Evolutionary conservation across 306 rosid species (phyloP).

Genomic region (Erythrophleum fordii): DNA sequence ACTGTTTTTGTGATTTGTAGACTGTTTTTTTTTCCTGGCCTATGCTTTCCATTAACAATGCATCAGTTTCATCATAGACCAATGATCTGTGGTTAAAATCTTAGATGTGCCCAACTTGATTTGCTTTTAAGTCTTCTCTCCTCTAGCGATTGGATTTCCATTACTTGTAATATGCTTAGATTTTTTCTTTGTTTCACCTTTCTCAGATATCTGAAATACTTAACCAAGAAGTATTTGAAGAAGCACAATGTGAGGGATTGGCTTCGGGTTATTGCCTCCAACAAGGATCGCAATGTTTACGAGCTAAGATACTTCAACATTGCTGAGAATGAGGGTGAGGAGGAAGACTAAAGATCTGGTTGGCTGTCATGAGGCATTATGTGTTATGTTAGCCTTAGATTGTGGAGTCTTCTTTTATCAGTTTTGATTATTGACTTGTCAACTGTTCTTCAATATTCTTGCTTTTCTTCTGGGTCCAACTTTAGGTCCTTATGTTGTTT

Average conservation of each 20-base stretch:
- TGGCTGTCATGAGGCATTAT: neutral
- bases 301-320: conserved; percentile 78
- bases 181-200: neutral
- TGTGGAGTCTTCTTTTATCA: neutral
- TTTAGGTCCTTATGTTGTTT: neutral
- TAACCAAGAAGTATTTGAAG: conserved; percentile 78
- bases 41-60: neutral
- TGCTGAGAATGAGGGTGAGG: conserved; percentile 77
- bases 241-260: conserved; percentile 82
- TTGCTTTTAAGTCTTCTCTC: neutral
- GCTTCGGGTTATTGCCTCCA: conserved; percentile 75
- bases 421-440: conserved; percentile 17
- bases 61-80: neutral
- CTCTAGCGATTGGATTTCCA: neutral
- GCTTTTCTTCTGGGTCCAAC: neutral
- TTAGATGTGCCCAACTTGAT: neutral
- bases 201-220: conserved; percentile 63
- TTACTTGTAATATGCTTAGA: neutral
- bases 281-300: conserved; percentile 68
- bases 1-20: neutral
- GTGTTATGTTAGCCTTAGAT: conserved; percentile 24
- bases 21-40: neutral
- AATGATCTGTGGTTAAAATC: neutral
- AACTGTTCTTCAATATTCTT: conserved; percentile 19
- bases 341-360: conserved; percentile 49